Evolutionary conservation across 306 rosid species (phyloP).

Genomic region (Astragalus membranaceus): DNA sequence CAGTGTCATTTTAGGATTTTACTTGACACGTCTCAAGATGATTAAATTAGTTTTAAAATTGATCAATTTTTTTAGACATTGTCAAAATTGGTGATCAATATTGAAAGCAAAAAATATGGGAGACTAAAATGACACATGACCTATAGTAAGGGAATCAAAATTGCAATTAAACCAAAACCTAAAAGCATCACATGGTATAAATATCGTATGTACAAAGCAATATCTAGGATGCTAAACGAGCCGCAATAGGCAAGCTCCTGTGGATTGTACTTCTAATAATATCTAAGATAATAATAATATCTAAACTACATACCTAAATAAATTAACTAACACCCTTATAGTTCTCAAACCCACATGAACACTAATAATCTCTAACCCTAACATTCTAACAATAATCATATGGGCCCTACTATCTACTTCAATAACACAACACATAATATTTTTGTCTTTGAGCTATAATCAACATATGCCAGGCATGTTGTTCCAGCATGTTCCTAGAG

Average conservation of each 20-base stretch:
- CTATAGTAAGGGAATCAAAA: no score
- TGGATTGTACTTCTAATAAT: no score
- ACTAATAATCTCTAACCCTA: background rate
- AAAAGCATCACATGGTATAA: no score
- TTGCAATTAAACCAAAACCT: no score
- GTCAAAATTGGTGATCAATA: no score
- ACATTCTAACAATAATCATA: background rate
- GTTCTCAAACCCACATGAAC: background rate
- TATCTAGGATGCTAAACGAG: background rate
- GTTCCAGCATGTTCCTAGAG: conserved; percentile 36
- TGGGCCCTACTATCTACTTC: background rate
- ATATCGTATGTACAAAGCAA: no score
- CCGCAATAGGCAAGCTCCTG: background rate
- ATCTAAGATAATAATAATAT: background rate
- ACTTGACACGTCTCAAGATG: no score
- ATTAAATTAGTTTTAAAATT: no score
- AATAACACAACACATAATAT: background rate
- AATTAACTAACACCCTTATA: background rate
- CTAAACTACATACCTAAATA: background rate
- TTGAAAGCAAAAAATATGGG: no score
- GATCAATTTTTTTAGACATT: no score
- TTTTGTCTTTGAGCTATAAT: background rate
- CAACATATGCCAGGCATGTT: conserved; percentile 53
- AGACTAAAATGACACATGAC: no score
- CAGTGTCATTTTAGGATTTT: no score